These are phyloP conservation scores for Purpureocillium lavendulum DNA, from an alignment of 2,329 filamentous ascomycete genomes.

Conservation along the genomic window DNA sequence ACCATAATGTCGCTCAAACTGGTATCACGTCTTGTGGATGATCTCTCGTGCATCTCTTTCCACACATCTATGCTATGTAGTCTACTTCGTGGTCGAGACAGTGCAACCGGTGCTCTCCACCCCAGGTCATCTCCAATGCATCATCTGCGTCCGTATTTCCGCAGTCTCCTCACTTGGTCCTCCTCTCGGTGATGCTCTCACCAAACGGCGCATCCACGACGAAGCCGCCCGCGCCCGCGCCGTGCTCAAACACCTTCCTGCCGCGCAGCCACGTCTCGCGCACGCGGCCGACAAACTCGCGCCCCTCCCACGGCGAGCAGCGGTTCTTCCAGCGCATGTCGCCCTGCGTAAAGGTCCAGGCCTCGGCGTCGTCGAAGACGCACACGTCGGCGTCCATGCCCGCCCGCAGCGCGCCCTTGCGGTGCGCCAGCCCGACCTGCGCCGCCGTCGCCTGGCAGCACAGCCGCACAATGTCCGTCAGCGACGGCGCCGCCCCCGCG, in stretches of 20 bases:
- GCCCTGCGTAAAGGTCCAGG: slow-evolving; percentile 63
- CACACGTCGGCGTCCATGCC: slow-evolving; percentile 85
- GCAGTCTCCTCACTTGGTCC: too few relatives aligned
- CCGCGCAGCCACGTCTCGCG: slow-evolving; percentile 81
- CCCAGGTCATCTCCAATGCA: too few relatives aligned
- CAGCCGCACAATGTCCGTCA: slow-evolving; percentile 76
- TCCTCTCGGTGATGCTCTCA: slow-evolving; percentile 52
- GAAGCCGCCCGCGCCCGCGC: slow-evolving; percentile 43
- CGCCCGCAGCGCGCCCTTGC: slow-evolving; percentile 68
- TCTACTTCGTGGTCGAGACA: too few relatives aligned
- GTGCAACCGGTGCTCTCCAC: too few relatives aligned
- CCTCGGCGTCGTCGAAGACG: slow-evolving; percentile 78
- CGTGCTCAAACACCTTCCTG: slow-evolving; percentile 61
- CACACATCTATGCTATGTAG: too few relatives aligned
- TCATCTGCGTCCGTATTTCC: background rate
- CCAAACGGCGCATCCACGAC: slow-evolving; percentile 39
- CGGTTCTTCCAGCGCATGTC: slow-evolving; percentile 95
- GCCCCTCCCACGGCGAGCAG: slow-evolving; percentile 83
- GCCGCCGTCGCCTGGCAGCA: slow-evolving; percentile 80
- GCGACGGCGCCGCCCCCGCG: slow-evolving; percentile 31
- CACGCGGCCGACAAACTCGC: slow-evolving; percentile 68
- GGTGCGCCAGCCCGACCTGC: slow-evolving; percentile 76
- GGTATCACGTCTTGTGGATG: too few relatives aligned
- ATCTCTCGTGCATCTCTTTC: too few relatives aligned
- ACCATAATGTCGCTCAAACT: too few relatives aligned